A percentile compares a stretch with the other conserved stretches of the same genome.
Conservation (phyloP, 805 yeast species). For the Cyberlindnera xylosilytica region DNA sequence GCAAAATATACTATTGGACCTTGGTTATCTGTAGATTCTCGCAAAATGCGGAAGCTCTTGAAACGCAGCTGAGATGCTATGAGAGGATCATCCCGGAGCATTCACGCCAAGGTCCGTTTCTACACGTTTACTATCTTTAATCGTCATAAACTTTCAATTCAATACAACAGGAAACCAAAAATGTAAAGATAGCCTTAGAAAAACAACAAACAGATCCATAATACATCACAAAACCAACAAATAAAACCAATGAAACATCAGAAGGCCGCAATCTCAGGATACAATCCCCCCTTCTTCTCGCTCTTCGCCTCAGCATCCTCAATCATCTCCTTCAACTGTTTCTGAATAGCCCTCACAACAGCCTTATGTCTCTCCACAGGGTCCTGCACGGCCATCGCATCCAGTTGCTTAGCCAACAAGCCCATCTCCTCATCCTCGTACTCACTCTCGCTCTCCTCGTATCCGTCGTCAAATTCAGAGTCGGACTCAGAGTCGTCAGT, state of each 20-base stretch:
- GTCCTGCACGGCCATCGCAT: slow-evolving; percentile 7
- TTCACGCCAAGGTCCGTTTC: no score
- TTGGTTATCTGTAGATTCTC: no score
- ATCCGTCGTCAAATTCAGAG: slow-evolving; percentile 15
- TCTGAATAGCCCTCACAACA: slow-evolving; percentile 19
- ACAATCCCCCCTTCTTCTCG: slow-evolving; percentile 11
- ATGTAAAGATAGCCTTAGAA: neutral
- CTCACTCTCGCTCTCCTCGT: slow-evolving; percentile 20
- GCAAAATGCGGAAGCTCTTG: no score
- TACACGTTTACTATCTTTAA: no score
- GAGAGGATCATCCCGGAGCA: no score
- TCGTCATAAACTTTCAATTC: no score
- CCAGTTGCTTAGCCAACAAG: slow-evolving; percentile 13
- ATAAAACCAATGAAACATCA: neutral
- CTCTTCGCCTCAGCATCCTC: slow-evolving; percentile 7
- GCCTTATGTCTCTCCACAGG: slow-evolving; percentile 19
- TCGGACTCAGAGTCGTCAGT: slow-evolving; percentile 8
- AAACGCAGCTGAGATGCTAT: no score
- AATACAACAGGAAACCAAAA: neutral
- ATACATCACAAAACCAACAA: no score
- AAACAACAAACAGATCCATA: no score
- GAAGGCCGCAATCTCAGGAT: slow-evolving; percentile 22
- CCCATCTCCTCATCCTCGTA: slow-evolving; percentile 18
- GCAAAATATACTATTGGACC: no score
- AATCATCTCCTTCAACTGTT: slow-evolving; percentile 16